Conservation (phyloP, 345 rosid species). For the Salix koriyanagi region DNA sequence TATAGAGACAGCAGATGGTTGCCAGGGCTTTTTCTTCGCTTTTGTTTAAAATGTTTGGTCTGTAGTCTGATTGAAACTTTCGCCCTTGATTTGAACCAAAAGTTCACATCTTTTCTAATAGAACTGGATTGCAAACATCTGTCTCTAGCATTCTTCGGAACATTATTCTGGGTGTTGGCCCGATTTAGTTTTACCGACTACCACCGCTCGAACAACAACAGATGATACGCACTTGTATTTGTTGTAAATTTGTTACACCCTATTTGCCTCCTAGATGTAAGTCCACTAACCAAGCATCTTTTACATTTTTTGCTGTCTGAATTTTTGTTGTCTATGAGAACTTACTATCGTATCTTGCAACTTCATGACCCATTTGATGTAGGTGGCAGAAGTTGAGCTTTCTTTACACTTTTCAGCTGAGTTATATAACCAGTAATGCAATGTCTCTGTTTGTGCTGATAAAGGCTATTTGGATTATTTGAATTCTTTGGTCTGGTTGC, state of each 20-base stretch:
- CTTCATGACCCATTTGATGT: neutral
- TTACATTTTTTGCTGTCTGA: neutral
- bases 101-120: neutral
- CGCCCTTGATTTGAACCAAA: neutral
- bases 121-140: neutral
- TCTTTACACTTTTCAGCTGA: neutral
- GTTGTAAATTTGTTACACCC: neutral
- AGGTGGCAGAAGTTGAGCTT: neutral
- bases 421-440: neutral
- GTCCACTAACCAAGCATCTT: neutral
- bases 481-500: neutral
- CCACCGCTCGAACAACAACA: neutral
- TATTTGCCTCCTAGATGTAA: neutral
- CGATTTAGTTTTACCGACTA: neutral
- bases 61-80: neutral
- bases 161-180: neutral
- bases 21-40: neutral
- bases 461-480: neutral
- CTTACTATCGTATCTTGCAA: neutral
- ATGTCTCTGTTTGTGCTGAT: neutral
- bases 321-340: too few relatives aligned
- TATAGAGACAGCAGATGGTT: neutral
- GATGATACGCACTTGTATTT: neutral
- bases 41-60: neutral
- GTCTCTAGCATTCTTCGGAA: neutral